Evolutionary conservation across 1,284 basidiomycete genomes (phyloP).

Genomic region (Irpex rosettiformis): DNA sequence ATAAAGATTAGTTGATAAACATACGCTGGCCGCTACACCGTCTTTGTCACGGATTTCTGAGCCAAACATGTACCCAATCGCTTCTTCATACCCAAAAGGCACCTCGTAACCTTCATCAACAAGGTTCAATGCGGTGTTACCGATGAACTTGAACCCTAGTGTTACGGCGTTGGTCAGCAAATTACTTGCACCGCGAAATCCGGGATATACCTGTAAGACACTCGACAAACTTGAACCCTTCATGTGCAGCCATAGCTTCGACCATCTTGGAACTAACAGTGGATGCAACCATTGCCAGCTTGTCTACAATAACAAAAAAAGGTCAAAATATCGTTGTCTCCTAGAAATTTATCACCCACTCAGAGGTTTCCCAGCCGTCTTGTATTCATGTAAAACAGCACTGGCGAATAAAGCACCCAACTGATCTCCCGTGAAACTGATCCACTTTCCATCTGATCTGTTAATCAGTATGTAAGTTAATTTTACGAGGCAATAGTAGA

Average conservation of each 20-base stretch:
- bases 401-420: slow-evolving; percentile 75
- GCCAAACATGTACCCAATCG: slow-evolving; percentile 85
- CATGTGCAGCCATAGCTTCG: slow-evolving; percentile 64
- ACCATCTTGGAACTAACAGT: slow-evolving; percentile 89
- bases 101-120: slow-evolving; percentile 67
- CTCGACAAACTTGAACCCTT: slow-evolving; percentile 80
- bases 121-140: slow-evolving; percentile 71
- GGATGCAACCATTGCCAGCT: slow-evolving; percentile 80
- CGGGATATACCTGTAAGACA: slow-evolving; percentile 74
- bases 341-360: slow-evolving; percentile 28
- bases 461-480: neutral
- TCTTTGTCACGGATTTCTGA: slow-evolving; percentile 79
- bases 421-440: slow-evolving; percentile 81
- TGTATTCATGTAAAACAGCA: slow-evolving; percentile 56
- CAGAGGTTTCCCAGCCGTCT: slow-evolving; percentile 54
- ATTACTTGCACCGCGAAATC: no score
- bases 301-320: slow-evolving; percentile 34
- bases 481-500: neutral
- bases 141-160: slow-evolving; percentile 81
- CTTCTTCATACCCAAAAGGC: slow-evolving; percentile 84
- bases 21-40: slow-evolving; percentile 73
- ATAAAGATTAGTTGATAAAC: slow-evolving; percentile 9
- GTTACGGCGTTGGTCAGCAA: neutral
- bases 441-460: slow-evolving; percentile 59
- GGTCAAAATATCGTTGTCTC: slow-evolving; percentile 8